Evolutionary conservation across 2,329 filamentous ascomycete genomes (phyloP).

Genomic region (Cordyceps cateniannulata): DNA sequence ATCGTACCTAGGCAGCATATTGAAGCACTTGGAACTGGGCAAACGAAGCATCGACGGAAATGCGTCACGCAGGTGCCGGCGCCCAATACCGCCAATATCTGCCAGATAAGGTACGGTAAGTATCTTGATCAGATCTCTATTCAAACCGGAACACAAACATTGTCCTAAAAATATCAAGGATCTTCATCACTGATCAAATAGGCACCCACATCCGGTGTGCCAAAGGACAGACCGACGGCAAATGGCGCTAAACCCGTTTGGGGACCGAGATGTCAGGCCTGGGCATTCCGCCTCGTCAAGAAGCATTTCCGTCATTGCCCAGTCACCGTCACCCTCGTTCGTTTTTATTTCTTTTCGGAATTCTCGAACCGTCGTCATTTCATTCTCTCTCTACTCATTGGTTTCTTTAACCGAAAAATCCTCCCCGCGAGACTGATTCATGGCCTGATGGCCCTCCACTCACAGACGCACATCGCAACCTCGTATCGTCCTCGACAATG

Average conservation of each 20-base stretch:
- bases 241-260: slow-evolving; percentile 25
- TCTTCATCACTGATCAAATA: not conserved
- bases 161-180: not conserved
- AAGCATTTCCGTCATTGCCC: not conserved
- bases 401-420: not conserved
- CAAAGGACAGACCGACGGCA: slow-evolving; percentile 12
- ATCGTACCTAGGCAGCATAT: too few species aligned
- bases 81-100: not conserved
- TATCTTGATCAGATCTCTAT: not conserved
- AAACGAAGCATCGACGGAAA: too few species aligned
- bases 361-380: not conserved
- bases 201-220: slow-evolving; percentile 13
- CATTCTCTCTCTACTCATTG: not conserved
- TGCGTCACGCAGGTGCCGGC: not conserved
- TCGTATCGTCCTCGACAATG: slow-evolving; percentile 24
- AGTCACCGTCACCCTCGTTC: not conserved
- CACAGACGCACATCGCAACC: not conserved
- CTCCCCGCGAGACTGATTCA: not conserved
- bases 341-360: not conserved
- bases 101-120: not conserved
- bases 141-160: not conserved
- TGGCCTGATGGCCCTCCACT: slow-evolving; percentile 6
- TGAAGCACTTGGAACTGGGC: too few species aligned
- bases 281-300: not conserved
- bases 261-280: slow-evolving; percentile 26